These are phyloP conservation scores for Cichorium intybus DNA, from an alignment of 140 eudicot genomes.

Conservation along the genomic window DNA sequence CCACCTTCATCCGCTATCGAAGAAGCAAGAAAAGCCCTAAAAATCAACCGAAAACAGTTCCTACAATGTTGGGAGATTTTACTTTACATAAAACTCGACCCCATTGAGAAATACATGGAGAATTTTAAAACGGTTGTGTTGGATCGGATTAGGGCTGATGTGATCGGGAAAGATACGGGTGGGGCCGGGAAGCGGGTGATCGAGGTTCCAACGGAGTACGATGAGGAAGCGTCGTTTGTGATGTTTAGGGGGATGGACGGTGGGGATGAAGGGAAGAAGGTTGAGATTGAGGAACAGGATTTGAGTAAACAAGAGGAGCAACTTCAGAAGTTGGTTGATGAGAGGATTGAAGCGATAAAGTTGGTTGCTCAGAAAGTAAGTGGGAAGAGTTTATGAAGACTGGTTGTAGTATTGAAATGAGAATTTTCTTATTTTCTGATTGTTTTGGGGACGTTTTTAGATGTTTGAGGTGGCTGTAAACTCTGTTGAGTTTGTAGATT, in stretches of 20 bases:
- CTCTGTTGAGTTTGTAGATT: constrained; percentile 23
- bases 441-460: constrained; percentile 13
- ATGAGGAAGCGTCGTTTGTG: constrained; percentile 63
- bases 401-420: neutral
- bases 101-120: constrained; percentile 63
- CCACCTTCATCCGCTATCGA: constrained; percentile 61
- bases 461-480: constrained; percentile 15
- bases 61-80: constrained; percentile 85
- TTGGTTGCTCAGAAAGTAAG: constrained; percentile 57
- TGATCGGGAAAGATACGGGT: constrained; percentile 74
- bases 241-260: constrained; percentile 61
- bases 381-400: constrained; percentile 16
- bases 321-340: constrained; percentile 66
- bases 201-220: constrained; percentile 64
- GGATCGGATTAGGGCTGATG: constrained; percentile 58
- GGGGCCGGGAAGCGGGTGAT: constrained; percentile 58
- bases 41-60: constrained; percentile 83
- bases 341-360: constrained; percentile 62
- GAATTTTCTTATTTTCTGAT: neutral
- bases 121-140: constrained; percentile 52
- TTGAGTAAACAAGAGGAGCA: constrained; percentile 59
- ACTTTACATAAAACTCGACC: constrained; percentile 58
- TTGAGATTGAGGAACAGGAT: constrained; percentile 49
- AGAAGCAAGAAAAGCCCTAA: constrained; percentile 65
- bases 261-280: constrained; percentile 40